Evolutionary conservation across 2,329 filamentous ascomycete genomes (phyloP).

Genomic region (Alternaria hordeiaustralica): DNA sequence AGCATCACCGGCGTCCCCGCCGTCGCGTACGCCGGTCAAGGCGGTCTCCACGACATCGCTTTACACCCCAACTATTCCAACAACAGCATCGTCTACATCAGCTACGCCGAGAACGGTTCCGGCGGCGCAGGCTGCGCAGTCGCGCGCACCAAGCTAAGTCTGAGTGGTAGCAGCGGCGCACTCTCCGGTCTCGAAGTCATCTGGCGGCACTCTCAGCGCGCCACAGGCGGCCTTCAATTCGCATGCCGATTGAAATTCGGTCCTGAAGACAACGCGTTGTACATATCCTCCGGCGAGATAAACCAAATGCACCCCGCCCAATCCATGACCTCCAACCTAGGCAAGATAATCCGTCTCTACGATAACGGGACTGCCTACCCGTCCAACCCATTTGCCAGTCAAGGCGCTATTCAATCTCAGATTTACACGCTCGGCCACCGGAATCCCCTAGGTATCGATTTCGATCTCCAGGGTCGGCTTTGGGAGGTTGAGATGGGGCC

Average conservation of each 20-base stretch:
- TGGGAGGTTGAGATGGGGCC: neutral
- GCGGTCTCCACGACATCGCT: neutral
- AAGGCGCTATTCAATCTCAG: neutral
- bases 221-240: neutral
- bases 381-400: neutral
- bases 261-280: neutral
- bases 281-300: neutral
- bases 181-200: neutral
- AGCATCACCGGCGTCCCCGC: neutral
- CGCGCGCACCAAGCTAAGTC: neutral
- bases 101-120: neutral
- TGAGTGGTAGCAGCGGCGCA: neutral
- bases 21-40: neutral
- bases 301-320: neutral
- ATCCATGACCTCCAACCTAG: neutral
- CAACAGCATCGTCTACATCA: neutral
- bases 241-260: neutral
- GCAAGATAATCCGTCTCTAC: neutral
- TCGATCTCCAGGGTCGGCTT: neutral
- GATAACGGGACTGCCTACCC: neutral
- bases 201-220: neutral
- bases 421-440: neutral
- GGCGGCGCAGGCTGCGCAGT: neutral
- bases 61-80: neutral
- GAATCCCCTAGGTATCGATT: neutral